Evolutionary conservation across 768 basidiomycete species (phyloP), one percentile per base, ranked within the genome.

Genomic region (Amanita fuliginea): DNA sequence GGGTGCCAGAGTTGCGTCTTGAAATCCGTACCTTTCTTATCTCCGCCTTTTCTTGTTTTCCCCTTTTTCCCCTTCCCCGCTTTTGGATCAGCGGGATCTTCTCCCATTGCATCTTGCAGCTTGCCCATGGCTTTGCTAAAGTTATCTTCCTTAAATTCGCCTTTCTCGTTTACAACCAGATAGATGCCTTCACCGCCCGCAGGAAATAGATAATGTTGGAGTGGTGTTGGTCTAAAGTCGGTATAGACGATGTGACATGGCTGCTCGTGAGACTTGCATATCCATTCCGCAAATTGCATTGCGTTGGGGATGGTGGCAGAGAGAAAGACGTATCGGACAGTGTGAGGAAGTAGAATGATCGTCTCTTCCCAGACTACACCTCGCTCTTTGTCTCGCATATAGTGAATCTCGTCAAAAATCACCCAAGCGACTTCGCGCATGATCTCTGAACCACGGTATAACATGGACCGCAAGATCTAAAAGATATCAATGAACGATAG

Each of bases 341-440:
- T 84, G 64, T 96, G 90, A 7, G 96, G 96, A 9, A 99, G 80
- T 2, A 99, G 80, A 57, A 98, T 98, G 61, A 98, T 96, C 1
- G 93, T 94, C 64, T 96, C 94, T 67, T 99, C 95, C 96, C 96
- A 98, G 22, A 99, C 96, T 16, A 99, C 96, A 56, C 96, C 96
- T 56, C 96, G 88, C 63, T 99, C 96, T 60, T 92, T 92, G 72
- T 98, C 96, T 53, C 96, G 85, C 96, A 98, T 99, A 68, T 98
- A 99, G 62, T 99, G 96, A 53, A 99, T 96, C 68, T 99, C 96
- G 62, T 99, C 96, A 64, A 98, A 99, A 55, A 99, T 81, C 50
- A 98, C 95, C 96, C 96, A 99, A 1, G 94, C 93, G n/a, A 99
- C 95, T 71, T 99, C 96, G 50, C 96, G 88, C 87, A 98, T 94